phyloP scores from a whole-genome alignment of 306 rosid genomes.

The Fragaria nilgerrensis region DNA sequence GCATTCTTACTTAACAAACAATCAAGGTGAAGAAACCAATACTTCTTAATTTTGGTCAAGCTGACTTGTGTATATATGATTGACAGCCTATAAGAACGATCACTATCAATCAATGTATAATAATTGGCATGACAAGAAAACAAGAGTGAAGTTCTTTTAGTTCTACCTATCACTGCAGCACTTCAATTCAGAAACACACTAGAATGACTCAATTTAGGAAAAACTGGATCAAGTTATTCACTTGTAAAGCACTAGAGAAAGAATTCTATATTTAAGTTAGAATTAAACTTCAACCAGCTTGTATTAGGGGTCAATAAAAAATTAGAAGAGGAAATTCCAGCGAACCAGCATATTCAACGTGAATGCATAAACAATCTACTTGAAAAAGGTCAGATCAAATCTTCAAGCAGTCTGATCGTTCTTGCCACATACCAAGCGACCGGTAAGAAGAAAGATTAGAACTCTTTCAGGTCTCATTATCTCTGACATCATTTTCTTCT shows the following conservation, averaged over 20 bases:
- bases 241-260: background rate
- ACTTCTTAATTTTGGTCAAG: background rate
- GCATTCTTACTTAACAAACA: background rate
- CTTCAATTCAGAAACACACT: background rate
- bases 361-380: background rate
- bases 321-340: background rate
- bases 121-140: background rate
- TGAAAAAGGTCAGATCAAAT: background rate
- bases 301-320: background rate
- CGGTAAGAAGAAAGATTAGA: constrained; percentile 84
- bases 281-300: background rate
- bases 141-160: background rate
- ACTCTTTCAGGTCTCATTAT: constrained; percentile 91
- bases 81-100: background rate
- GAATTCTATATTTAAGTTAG: background rate
- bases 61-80: background rate
- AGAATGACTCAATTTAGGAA: background rate
- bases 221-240: background rate
- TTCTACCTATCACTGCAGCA: background rate
- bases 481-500: constrained; percentile 88
- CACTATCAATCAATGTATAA: background rate
- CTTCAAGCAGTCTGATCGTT: background rate
- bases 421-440: constrained; percentile 77
- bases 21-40: background rate
- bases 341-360: background rate